Evolutionary conservation across 345 rosid species (phyloP).

Genomic region (Ricinus communis): DNA sequence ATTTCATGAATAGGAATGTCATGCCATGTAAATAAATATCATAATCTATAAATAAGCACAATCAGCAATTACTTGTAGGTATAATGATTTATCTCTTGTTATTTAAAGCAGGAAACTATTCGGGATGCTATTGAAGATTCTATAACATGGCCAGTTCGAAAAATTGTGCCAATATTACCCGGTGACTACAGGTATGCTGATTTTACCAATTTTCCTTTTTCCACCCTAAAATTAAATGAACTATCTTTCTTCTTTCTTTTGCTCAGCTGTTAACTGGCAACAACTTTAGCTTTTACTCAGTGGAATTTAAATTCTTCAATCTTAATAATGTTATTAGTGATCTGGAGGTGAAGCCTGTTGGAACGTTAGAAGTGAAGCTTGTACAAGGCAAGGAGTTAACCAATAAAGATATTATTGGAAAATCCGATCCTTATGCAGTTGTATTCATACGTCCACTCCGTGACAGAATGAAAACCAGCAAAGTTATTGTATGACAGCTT

Average conservation of each 20-base stretch:
- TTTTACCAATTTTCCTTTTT: neutral
- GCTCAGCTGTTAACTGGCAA: no score
- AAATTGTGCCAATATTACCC: slow-evolving; percentile 71
- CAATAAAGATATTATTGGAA: slow-evolving; percentile 85
- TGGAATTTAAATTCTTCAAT: neutral
- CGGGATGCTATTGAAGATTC: slow-evolving; percentile 84
- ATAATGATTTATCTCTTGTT: neutral
- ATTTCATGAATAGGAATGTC: no score
- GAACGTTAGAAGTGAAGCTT: slow-evolving; percentile 85
- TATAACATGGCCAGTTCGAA: slow-evolving; percentile 88
- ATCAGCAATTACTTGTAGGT: neutral
- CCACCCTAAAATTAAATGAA: no score
- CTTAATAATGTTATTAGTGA: slow-evolving; percentile 41
- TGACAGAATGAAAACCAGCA: slow-evolving; percentile 70
- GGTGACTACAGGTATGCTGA: slow-evolving; percentile 79
- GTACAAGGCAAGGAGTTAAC: slow-evolving; percentile 81
- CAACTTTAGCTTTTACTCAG: neutral
- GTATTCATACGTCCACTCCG: slow-evolving; percentile 75
- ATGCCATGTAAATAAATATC: no score
- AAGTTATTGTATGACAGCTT: slow-evolving; percentile 55
- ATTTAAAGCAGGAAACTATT: slow-evolving; percentile 64
- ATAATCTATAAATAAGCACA: neutral
- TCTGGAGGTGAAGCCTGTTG: slow-evolving; percentile 83
- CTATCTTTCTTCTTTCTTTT: neutral
- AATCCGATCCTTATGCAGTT: slow-evolving; percentile 87